Base-by-base conservation (phyloP, 805 yeast species). In the Starmerella apicola region DNA sequence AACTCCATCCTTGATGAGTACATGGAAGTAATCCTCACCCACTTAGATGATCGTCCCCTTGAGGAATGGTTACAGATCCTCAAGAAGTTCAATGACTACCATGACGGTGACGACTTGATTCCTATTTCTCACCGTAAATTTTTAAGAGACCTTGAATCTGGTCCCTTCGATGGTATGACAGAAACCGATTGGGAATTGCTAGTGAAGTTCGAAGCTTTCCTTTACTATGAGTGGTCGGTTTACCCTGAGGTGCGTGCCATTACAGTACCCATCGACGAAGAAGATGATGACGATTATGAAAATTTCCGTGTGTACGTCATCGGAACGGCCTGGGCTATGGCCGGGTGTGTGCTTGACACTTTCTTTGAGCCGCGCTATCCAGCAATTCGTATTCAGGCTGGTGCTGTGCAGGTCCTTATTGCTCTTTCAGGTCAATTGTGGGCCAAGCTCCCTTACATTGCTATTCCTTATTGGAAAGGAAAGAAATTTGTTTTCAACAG, bases 321-420 rank as follows among this genome's bases (percentile, higher is more conserved):
- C 21, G 71, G 72, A 2, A 49, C 68, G 3, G 51, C 70, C 34
- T 71, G 74, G 72, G 66, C 71, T 5, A 54, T 70, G 16, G 60
- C 72, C 35, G 78, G 78, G 28, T 65, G 72, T 39, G 74, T 65
- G 41, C 64, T 75, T 55, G 73, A 72, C 54, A 64, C 71, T 37
- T 70, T 76, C 54, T 77, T 77, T 54, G 64, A 71, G n/a, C 59
- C 72, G 46, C 74, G 78, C 52, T 58, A 65, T 43, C 82, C 83
- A 5, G 51, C 69, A 3, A 64, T 77, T 39, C 51, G 65, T 23
- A 59, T 76, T 41, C 61, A 70, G 18, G 58, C 71, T 26, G 63
- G 66, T 37, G 78, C 74, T 38, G 64, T 76, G 26, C 77, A 78
- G 48, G 62, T 78, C 41, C 57, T 78, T 45, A 66, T 79, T 3